Base-by-base conservation (phyloP, 768 basidiomycete genomes). In the Agaricus blazei region DNA sequence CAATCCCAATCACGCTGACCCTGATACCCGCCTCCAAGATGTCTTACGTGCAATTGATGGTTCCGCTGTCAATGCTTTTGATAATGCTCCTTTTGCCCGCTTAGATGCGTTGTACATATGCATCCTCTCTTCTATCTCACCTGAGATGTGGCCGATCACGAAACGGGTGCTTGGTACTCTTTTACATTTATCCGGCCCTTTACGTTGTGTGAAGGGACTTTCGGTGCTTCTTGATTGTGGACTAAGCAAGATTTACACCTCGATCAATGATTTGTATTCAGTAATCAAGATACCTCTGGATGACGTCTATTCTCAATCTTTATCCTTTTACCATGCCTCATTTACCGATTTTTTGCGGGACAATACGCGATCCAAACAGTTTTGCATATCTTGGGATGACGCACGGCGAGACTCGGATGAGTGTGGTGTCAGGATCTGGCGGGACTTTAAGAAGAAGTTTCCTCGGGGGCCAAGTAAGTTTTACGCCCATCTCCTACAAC, bases 261-360 rank as follows among this genome's bases (percentile, higher is more conserved):
- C 46, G 14, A 9, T 48, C 6, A n/a, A 48, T 12, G 34, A 29
- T 14, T 26, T 26, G 14, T 26, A 48, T 28, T 48, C 46, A 6
- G 12, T 48, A 15, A 26, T 48, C 15, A 14, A 29, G 27, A 48
- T 48, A 12, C 46, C 46, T 28, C 27, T 26, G 19, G 19, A 45
- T 11, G 3, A 15, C 14, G 46, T 29, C 15, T 15, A n/a, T 29
- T 12, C 26, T 12, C 14, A 31, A 11, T 29, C 26, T 14, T 14
- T 48, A 5, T 27, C 46, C 46, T 48, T 48, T 48, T 29, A 29
- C 26, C 46, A 48, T n/a, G 81, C 51, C 85, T 78, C 61, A 72
- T 84, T 43, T 76, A 14, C 36, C 7, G 36, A 37, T 14, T 37
- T 8, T 14, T 37, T 37, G 36, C 7, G 8, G 36, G 36, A 37